Evolutionary conservation across 768 basidiomycete genomes (phyloP).

Genomic region (Boletus barrowsii): DNA sequence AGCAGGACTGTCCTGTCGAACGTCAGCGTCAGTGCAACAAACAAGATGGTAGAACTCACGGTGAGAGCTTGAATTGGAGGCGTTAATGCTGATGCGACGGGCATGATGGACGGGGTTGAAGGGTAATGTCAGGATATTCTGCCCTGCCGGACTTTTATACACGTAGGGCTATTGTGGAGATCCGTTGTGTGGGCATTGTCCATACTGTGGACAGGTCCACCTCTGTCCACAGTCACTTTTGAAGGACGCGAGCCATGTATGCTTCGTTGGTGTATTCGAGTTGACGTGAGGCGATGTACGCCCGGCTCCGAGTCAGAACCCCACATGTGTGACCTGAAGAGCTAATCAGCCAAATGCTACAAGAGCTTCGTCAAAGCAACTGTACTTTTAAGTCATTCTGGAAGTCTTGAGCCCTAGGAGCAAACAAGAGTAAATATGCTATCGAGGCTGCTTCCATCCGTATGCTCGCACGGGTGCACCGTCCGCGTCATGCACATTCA

Average conservation of each 20-base stretch:
- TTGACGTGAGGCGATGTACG: background rate
- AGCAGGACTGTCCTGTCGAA: conserved; percentile 5
- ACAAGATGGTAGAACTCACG: background rate
- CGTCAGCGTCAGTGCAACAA: background rate
- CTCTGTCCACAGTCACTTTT: conserved; percentile 2
- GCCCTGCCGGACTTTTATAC: conserved; percentile 11
- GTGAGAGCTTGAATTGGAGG: conserved; percentile 1
- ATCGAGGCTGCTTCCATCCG: conserved; percentile 40
- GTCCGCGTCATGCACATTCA: conserved; percentile 57
- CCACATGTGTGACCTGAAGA: background rate
- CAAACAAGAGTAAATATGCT: conserved; percentile 15
- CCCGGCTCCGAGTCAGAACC: background rate
- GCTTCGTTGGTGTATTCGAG: background rate
- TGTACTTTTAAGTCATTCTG: conserved; percentile 2
- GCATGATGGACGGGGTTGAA: conserved; percentile 6
- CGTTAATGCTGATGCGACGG: background rate
- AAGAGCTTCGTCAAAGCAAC: conserved; percentile 1
- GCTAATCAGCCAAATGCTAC: background rate
- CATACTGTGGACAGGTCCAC: conserved; percentile 3
- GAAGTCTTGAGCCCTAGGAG: background rate
- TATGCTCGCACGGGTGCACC: conserved; percentile 73
- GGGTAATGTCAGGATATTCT: background rate
- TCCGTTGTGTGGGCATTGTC: conserved; percentile 12
- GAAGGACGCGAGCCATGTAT: background rate
- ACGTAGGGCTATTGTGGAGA: conserved; percentile 3